Conservation (phyloP, 2,329 filamentous ascomycete species). For the Knufia fluminis region DNA sequence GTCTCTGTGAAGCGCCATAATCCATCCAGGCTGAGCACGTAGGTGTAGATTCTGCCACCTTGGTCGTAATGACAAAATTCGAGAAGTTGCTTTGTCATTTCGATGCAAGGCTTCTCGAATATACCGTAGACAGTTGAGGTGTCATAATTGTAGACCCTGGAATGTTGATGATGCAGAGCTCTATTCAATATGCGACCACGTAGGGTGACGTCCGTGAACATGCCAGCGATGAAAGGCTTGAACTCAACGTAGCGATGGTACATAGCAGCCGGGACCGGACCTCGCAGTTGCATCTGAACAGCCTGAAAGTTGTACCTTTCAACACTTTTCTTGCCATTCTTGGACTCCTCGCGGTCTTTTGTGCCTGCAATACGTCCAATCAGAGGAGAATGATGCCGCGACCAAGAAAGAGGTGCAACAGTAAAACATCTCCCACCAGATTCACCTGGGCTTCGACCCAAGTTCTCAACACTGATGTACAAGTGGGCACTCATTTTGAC, state of each 20-base stretch:
- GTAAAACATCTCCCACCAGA: constrained; percentile 66
- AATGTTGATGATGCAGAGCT: constrained; percentile 82
- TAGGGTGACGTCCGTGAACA: constrained; percentile 73
- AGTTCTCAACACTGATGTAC: constrained; percentile 63
- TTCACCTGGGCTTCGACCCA: constrained; percentile 62
- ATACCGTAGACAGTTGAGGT: constrained; percentile 61
- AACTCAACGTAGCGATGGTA: constrained; percentile 95
- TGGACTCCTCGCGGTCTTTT: constrained; percentile 54
- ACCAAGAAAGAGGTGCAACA: constrained; percentile 64
- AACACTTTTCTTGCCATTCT: constrained; percentile 14
- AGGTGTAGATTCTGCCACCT: constrained; percentile 81
- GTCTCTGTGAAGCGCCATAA: constrained; percentile 89
- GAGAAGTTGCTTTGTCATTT: constrained; percentile 70
- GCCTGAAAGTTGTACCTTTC: constrained; percentile 65
- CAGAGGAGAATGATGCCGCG: constrained; percentile 79
- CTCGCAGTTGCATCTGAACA: constrained; percentile 77
- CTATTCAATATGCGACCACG: constrained; percentile 72
- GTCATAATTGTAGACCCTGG: constrained; percentile 81
- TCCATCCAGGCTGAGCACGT: constrained; percentile 79
- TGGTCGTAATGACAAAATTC: constrained; percentile 80
- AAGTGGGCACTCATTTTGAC: constrained; percentile 62
- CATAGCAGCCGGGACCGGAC: constrained; percentile 68
- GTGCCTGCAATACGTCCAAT: constrained; percentile 72
- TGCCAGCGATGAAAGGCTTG: constrained; percentile 75
- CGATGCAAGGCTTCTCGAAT: constrained; percentile 57